phyloP scores from a whole-genome alignment of 768 basidiomycete genomes.

The Phylloporus sp. region DNA sequence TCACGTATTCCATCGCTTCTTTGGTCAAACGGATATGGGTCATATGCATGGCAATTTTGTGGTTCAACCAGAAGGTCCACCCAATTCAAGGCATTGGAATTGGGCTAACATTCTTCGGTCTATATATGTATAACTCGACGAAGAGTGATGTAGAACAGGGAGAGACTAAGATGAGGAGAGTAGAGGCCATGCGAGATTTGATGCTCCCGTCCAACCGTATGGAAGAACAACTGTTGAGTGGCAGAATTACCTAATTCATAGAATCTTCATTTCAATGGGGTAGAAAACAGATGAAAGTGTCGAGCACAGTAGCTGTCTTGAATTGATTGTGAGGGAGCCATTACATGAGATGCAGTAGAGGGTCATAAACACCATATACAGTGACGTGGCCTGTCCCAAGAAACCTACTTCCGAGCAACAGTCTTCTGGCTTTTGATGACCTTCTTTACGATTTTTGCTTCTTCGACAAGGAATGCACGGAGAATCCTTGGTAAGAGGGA shows the following conservation, averaged over 20 bases:
- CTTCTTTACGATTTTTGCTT: constrained; percentile 99
- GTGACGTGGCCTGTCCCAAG: too few relatives aligned
- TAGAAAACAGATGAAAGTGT: neutral
- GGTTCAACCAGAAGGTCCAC: constrained; percentile 89
- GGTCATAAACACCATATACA: constrained; percentile 14
- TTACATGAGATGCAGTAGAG: constrained; percentile 23
- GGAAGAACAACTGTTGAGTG: constrained; percentile 50
- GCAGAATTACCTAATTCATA: constrained; percentile 19
- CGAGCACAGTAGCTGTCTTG: constrained; percentile 8
- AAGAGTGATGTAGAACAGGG: constrained; percentile 91
- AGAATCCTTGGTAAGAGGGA: constrained; percentile 62
- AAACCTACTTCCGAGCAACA: constrained; percentile 18
- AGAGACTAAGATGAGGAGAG: constrained; percentile 79
- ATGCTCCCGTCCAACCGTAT: constrained; percentile 63
- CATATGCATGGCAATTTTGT: constrained; percentile 95
- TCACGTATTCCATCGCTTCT: constrained; percentile 98
- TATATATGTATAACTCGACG: constrained; percentile 95
- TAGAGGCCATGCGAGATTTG: constrained; percentile 66
- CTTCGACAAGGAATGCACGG: constrained; percentile 97
- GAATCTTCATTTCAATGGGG: too few relatives aligned
- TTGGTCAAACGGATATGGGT: constrained; percentile 97
- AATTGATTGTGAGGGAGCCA: constrained; percentile 6
- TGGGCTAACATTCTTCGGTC: constrained; percentile 76
- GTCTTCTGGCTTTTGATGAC: constrained; percentile 85
- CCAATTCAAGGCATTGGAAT: constrained; percentile 88